Evolutionary conservation across 1,284 basidiomycete species (phyloP).

Genomic region (Rhodofomes roseus): DNA sequence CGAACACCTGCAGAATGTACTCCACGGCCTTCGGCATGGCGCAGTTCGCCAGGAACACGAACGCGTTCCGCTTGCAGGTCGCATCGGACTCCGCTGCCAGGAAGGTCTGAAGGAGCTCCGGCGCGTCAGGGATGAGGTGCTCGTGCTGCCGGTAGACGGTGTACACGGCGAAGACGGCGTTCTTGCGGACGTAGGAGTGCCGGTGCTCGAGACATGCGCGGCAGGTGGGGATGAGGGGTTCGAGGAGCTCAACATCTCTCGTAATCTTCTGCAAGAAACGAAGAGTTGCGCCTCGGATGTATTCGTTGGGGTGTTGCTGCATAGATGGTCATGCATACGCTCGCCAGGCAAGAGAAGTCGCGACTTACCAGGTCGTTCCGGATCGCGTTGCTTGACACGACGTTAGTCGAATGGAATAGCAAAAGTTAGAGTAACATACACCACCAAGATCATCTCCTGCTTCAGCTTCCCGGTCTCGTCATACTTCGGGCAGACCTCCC

Average conservation of each 20-base stretch:
- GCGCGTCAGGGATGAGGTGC: constrained; percentile 93
- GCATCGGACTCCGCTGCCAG: constrained; percentile 96
- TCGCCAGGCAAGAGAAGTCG: neutral
- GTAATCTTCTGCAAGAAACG: constrained; percentile 96
- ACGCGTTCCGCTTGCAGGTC: constrained; percentile 97
- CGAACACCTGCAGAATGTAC: constrained; percentile 85
- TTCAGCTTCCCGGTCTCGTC: constrained; percentile 97
- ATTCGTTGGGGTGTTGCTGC: constrained; percentile 99
- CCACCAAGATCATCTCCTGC: constrained; percentile 99
- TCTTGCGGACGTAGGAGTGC: constrained; percentile 98
- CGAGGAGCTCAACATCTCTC: constrained; percentile 91
- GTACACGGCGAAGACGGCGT: constrained; percentile 95
- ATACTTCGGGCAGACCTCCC: constrained; percentile 99
- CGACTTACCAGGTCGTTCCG: constrained; percentile 87
- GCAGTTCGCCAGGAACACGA: constrained; percentile 90
- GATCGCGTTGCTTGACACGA: constrained; percentile 78
- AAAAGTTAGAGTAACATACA: constrained; percentile 52
- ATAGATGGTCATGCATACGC: constrained; percentile 2
- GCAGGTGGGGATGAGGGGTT: constrained; percentile 93
- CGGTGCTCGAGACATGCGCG: constrained; percentile 96
- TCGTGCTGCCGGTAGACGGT: constrained; percentile 95
- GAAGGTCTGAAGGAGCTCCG: constrained; percentile 96
- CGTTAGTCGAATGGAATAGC: constrained; percentile 18
- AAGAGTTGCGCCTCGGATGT: constrained; percentile 95
- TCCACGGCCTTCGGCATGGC: constrained; percentile 90